These are phyloP conservation scores for Aspergillus leporis DNA, from an alignment of 495 filamentous ascomycete species.

Conservation along the genomic window DNA sequence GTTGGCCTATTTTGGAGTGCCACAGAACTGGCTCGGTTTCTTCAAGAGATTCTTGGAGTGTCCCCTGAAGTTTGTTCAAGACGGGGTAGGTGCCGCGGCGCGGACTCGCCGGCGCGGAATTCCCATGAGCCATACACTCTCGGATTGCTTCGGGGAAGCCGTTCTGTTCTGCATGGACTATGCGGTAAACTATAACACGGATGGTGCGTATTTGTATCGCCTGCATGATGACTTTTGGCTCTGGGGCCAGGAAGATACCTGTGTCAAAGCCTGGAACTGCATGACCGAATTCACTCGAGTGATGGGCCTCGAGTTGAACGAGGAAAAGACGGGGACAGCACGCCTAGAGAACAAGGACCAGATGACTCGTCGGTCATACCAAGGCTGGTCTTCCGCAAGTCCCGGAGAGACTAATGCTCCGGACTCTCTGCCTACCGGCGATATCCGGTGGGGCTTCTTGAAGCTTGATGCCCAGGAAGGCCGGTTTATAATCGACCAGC, in stretches of 20 bases:
- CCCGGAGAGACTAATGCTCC: conserved; percentile 1
- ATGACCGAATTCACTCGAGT: conserved; percentile 54
- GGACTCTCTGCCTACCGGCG: conserved; percentile 47
- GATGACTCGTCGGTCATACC: not conserved
- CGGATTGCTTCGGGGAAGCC: conserved; percentile 58
- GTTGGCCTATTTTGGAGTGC: conserved; percentile 61
- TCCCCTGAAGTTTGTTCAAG: conserved; percentile 59
- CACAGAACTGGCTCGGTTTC: conserved; percentile 59
- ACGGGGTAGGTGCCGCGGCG: conserved; percentile 42
- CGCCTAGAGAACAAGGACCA: conserved; percentile 27
- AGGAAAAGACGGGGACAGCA: conserved; percentile 59
- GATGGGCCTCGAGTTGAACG: conserved; percentile 59
- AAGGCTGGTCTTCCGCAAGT: not conserved
- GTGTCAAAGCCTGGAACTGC: conserved; percentile 58
- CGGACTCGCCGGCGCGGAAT: conserved; percentile 55
- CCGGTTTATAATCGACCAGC: conserved; percentile 62
- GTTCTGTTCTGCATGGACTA: conserved; percentile 68
- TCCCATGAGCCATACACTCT: conserved; percentile 61
- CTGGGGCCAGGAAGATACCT: conserved; percentile 56
- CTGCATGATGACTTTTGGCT: conserved; percentile 73
- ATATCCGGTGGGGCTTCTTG: conserved; percentile 69
- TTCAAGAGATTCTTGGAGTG: conserved; percentile 61
- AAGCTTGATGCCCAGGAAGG: conserved; percentile 55
- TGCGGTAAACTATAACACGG: conserved; percentile 59
- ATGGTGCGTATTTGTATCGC: conserved; percentile 56